Evolutionary conservation across 768 basidiomycete genomes (phyloP).

Genomic region (Suillus lakei): DNA sequence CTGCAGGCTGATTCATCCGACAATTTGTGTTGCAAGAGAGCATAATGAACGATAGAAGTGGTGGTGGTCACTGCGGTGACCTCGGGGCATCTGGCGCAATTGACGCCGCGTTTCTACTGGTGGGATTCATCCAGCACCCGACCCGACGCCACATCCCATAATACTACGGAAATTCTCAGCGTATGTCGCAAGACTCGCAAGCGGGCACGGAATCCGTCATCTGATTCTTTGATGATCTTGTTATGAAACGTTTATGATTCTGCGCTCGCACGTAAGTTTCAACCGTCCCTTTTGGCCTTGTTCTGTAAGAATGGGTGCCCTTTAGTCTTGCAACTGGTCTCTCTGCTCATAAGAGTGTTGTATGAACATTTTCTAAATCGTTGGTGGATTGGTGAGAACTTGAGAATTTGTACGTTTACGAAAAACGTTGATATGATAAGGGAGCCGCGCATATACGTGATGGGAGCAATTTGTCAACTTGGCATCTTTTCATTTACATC

Average conservation of each 20-base stretch:
- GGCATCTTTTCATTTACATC: slow-evolving; percentile 5
- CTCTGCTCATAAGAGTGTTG: not conserved
- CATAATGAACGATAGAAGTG: not conserved
- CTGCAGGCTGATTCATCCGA: not conserved
- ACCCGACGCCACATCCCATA: not conserved
- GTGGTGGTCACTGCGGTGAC: not conserved
- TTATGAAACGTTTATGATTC: not conserved
- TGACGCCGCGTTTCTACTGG: not conserved
- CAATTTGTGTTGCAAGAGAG: not conserved
- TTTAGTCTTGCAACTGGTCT: not conserved
- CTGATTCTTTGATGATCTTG: not conserved
- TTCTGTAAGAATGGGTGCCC: not conserved
- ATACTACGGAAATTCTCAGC: not conserved
- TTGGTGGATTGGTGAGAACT: not conserved
- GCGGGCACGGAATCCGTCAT: not conserved
- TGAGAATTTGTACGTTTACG: not conserved
- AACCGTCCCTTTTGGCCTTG: not conserved
- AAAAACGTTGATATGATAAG: not conserved
- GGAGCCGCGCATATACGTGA: not conserved
- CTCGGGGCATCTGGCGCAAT: not conserved
- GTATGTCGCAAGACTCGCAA: not conserved
- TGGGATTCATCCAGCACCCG: not conserved
- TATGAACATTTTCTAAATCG: not conserved
- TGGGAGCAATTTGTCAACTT: not conserved
- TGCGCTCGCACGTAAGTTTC: not conserved